Evolutionary conservation across 371 early-diverging fungal species (phyloP), one percentile per base, ranked within the genome.

Genomic region (Parasitella parasitica): DNA sequence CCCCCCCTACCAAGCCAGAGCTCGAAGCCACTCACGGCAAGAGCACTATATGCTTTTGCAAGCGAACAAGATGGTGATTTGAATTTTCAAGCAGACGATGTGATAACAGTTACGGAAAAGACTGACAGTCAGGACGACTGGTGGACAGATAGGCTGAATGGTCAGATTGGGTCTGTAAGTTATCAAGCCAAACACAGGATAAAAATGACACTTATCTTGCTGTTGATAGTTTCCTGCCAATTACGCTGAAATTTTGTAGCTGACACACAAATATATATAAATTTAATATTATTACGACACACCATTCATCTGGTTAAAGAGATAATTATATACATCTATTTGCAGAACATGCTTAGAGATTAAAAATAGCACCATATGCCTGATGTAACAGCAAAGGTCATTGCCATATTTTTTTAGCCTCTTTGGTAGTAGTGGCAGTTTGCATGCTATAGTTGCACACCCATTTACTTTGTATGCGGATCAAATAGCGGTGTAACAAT

Each of bases 71-170:
- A 70, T 0, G 91, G 87, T 20, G 94, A 94, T 65, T 66, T 94
- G 41, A 69, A 78, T 24, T 93, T 94, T 69, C 75, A 71, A 35
- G 84, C 85, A 69, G 91, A 89, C 13, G 93, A 93, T 69, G 62
- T 89, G 12, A 91, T 94, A 62, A 83, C 77, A 0, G 80, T 94
- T 24, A 63, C 79, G 24, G 78, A 87, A 54, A 80, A 83, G 43
- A 86, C 88, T 2, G 86, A 87, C 6, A 84, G 80, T 50, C 77
- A 75, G 16, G 81, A 92, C 60, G 90, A 90, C 69, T 93, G 94
- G 94, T 93, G 94, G 94, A 83, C 82, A 28, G 94, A 94, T 15
- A 76, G 49, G 49, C 72, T 81, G 34, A 78, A 86, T 46, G 89
- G 86, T 16, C 63, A 71, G 39, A 74, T 73, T 59, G 94, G 94